Evolutionary conservation across 2,329 filamentous ascomycete genomes (phyloP).

Genomic region (Verticillium dahliae): DNA sequence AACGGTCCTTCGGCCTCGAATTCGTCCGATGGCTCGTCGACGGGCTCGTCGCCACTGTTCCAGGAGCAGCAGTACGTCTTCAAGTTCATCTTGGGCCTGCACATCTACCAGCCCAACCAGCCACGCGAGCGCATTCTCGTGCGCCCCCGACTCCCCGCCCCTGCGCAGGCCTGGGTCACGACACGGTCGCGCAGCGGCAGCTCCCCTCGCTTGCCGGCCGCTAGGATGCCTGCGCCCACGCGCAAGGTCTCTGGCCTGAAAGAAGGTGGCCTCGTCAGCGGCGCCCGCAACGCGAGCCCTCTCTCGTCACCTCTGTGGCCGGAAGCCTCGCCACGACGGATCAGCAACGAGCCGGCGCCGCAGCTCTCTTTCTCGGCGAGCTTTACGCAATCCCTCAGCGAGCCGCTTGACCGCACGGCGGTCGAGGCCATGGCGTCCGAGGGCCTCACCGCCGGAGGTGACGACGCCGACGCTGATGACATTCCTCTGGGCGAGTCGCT

Average conservation of each 20-base stretch:
- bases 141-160: slow-evolving; percentile 61
- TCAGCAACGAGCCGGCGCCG: slow-evolving; percentile 10
- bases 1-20: slow-evolving; percentile 17
- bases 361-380: slow-evolving; percentile 11
- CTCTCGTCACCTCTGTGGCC: slow-evolving; percentile 23
- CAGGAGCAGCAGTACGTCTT: slow-evolving; percentile 59
- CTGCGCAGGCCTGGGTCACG: slow-evolving; percentile 60
- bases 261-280: slow-evolving; percentile 39
- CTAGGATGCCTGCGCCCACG: slow-evolving; percentile 34
- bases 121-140: slow-evolving; percentile 56
- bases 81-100: slow-evolving; percentile 67
- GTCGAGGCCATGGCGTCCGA: background rate
- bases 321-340: background rate
- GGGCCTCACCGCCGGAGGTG: background rate
- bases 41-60: slow-evolving; percentile 47
- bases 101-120: slow-evolving; percentile 44
- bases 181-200: slow-evolving; percentile 30
- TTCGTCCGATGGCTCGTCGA: slow-evolving; percentile 44
- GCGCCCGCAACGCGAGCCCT: slow-evolving; percentile 42
- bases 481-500: slow-evolving; percentile 19
- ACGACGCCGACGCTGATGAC: background rate
- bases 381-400: slow-evolving; percentile 9
- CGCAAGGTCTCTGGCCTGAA: slow-evolving; percentile 40
- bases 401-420: slow-evolving; percentile 6
- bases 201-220: slow-evolving; percentile 25